Conservation (phyloP, 1,284 basidiomycete genomes). For the Puccinia novopanici region DNA sequence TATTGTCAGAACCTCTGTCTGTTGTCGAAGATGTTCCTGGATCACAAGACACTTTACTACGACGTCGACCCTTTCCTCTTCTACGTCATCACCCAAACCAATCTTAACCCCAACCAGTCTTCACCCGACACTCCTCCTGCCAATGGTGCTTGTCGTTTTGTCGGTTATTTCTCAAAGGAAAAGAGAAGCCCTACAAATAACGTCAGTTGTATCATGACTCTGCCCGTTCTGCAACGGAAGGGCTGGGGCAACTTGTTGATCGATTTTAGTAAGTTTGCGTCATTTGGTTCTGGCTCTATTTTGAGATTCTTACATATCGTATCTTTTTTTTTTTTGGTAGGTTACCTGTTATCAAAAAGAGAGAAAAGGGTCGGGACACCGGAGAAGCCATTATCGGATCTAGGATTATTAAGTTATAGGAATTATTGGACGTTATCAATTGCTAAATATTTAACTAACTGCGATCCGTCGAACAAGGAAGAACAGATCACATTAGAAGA, state of each 20-base stretch:
- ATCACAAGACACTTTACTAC: slow-evolving; percentile 99
- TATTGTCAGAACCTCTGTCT: slow-evolving; percentile 99
- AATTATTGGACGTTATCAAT: slow-evolving; percentile 94
- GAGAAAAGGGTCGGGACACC: slow-evolving; percentile 84
- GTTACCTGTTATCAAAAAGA: slow-evolving; percentile 93
- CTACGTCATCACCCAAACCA: slow-evolving; percentile 86
- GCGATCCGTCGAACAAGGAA: neutral
- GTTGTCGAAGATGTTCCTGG: slow-evolving; percentile 97
- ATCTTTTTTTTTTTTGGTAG: slow-evolving; percentile 62
- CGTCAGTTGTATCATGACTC: slow-evolving; percentile 98
- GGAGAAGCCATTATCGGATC: slow-evolving; percentile 85
- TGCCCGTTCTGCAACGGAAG: slow-evolving; percentile 88
- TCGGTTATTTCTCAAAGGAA: slow-evolving; percentile 99
- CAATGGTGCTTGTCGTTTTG: slow-evolving; percentile 84
- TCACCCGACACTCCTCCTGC: neutral
- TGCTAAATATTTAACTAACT: slow-evolving; percentile 70
- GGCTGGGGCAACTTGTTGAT: slow-evolving; percentile 94
- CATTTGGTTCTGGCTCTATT: neutral
- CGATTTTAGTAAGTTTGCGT: slow-evolving; percentile 81
- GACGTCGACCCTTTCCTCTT: slow-evolving; percentile 99
- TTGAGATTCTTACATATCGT: slow-evolving; percentile 32
- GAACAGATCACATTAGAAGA: slow-evolving; percentile 48
- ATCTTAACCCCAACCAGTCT: neutral
- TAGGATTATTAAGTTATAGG: slow-evolving; percentile 87
- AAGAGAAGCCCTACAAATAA: slow-evolving; percentile 95